Conservation (phyloP, 192 early-diverging fungal species). For the Spizellomyces punctatus region DNA sequence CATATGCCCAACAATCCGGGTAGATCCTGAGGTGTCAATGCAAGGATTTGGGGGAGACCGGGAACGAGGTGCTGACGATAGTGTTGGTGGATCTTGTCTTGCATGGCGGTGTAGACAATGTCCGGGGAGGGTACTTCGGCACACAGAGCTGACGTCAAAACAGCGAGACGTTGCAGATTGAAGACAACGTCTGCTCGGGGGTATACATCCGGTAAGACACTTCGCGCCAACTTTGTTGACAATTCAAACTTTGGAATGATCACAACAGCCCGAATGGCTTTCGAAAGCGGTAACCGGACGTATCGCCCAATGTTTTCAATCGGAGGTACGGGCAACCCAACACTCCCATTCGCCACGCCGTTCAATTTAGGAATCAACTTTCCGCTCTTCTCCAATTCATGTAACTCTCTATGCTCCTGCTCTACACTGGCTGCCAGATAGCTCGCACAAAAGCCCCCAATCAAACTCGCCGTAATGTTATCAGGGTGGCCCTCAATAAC, state of each 20-base stretch:
- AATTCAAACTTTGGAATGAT: conserved; percentile 86
- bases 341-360: background rate
- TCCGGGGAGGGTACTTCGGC: conserved; percentile 53
- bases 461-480: conserved; percentile 90
- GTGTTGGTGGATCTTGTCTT: conserved; percentile 94
- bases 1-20: conserved; percentile 92
- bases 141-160: conserved; percentile 82
- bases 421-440: conserved; percentile 55
- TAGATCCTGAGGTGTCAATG: conserved; percentile 68
- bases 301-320: conserved; percentile 33
- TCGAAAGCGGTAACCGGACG: conserved; percentile 33
- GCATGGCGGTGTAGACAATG: conserved; percentile 90
- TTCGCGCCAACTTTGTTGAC: conserved; percentile 87
- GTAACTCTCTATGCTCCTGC: conserved; percentile 6
- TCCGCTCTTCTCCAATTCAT: conserved; percentile 8
- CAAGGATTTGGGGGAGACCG: conserved; percentile 85
- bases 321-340: conserved; percentile 11
- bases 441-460: conserved; percentile 92
- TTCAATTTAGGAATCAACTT: conserved; percentile 3
- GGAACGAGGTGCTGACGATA: conserved; percentile 94
- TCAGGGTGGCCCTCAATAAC: conserved; percentile 98
- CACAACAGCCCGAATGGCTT: conserved; percentile 40
- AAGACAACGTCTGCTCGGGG: conserved; percentile 84
- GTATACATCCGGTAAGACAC: conserved; percentile 80
- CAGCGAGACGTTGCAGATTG: conserved; percentile 94